Evolutionary conservation across 805 yeast genomes (phyloP).

Genomic region (Ogataea pini): DNA sequence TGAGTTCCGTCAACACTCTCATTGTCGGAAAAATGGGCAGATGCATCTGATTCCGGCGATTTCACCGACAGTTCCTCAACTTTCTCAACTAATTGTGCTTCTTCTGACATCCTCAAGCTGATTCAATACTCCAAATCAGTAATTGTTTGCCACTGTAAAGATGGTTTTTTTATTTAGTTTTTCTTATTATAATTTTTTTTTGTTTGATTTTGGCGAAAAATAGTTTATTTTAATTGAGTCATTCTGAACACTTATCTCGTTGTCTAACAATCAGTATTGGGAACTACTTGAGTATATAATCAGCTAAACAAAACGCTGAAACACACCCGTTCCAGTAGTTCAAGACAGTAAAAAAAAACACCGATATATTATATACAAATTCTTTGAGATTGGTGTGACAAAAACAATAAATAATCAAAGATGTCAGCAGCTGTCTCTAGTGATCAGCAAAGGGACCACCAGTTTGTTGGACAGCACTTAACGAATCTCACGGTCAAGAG

Average conservation of each 20-base stretch:
- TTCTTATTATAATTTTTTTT: background rate
- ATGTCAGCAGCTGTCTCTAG: slow-evolving; percentile 2
- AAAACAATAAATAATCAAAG: slow-evolving; percentile 8
- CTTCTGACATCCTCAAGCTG: slow-evolving; percentile 6
- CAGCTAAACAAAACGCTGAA: background rate
- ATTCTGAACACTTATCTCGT: background rate
- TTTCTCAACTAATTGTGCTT: background rate
- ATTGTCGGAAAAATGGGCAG: slow-evolving; percentile 13
- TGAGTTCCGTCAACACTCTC: slow-evolving; percentile 7
- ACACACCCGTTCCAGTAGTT: background rate
- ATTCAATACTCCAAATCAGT: too few species aligned
- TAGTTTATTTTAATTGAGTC: too few species aligned
- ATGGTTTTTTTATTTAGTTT: background rate
- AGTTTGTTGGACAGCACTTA: slow-evolving; percentile 14
- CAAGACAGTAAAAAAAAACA: slow-evolving; percentile 2
- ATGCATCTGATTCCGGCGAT: background rate
- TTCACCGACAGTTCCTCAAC: background rate
- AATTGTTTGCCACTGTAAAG: background rate
- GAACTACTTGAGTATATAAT: background rate
- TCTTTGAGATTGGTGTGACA: slow-evolving; percentile 6
- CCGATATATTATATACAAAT: slow-evolving; percentile 5
- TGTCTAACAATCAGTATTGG: background rate
- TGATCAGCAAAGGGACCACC: background rate
- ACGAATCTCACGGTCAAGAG: slow-evolving; percentile 40
- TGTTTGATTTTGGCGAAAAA: background rate